Evolutionary conservation across 192 early-diverging fungal species (phyloP).

Genomic region (Coemansia sp.): DNA sequence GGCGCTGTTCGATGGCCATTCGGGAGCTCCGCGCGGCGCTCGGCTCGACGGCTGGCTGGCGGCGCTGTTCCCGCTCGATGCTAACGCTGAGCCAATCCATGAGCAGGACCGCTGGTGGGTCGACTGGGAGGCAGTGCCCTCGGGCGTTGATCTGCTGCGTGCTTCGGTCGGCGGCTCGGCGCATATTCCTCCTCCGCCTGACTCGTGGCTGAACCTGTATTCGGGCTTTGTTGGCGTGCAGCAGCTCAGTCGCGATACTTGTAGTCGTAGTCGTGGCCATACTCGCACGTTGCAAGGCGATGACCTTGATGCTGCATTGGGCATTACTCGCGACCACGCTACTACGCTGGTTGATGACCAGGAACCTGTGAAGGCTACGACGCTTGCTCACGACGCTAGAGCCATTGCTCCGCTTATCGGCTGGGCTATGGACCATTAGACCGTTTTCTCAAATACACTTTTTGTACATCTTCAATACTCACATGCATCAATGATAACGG

Average conservation of each 20-base stretch:
- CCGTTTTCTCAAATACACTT: not conserved
- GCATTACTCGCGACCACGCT: slow-evolving; percentile 21
- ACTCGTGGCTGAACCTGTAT: slow-evolving; percentile 33
- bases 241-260: slow-evolving; percentile 16
- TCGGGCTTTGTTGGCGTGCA: slow-evolving; percentile 55
- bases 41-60: slow-evolving; percentile 50
- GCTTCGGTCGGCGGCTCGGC: not conserved
- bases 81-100: slow-evolving; percentile 23
- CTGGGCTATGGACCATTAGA: slow-evolving; percentile 41
- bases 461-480: slow-evolving; percentile 4
- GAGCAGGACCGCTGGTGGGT: slow-evolving; percentile 29
- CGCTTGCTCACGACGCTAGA: not conserved
- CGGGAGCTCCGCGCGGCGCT: slow-evolving; percentile 22
- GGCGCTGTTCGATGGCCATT: slow-evolving; percentile 49
- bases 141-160: slow-evolving; percentile 47
- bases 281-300: slow-evolving; percentile 32
- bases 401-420: slow-evolving; percentile 49
- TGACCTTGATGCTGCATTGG: slow-evolving; percentile 27
- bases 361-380: not conserved
- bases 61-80: slow-evolving; percentile 39
- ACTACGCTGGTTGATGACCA: slow-evolving; percentile 25
- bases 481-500: not conserved
- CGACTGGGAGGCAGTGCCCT: slow-evolving; percentile 43
- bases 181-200: not conserved
- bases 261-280: slow-evolving; percentile 10